These are phyloP conservation scores for Penstemon eatonii DNA, from an alignment of 257 asterid genomes.

Conservation along the genomic window DNA sequence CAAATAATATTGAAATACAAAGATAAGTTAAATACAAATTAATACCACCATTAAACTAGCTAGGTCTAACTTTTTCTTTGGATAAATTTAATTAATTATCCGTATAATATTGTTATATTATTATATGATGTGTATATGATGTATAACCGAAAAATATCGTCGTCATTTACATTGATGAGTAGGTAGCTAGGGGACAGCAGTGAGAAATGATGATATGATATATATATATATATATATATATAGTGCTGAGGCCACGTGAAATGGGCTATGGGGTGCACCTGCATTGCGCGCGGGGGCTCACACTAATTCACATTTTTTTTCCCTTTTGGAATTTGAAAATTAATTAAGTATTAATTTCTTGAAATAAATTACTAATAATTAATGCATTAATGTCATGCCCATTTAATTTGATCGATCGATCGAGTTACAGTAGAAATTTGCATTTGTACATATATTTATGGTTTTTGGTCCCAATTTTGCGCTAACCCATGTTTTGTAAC, in stretches of 20 bases:
- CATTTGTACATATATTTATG: no score
- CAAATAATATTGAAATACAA: no score
- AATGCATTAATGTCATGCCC: no score
- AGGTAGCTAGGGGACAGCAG: slow-evolving; percentile 21
- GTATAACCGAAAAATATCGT: background rate
- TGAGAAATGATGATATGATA: background rate
- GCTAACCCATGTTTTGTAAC: slow-evolving; percentile 25
- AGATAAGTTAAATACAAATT: background rate
- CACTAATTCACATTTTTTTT: background rate
- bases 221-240: no score
- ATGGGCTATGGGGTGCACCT: slow-evolving; percentile 32
- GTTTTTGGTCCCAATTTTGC: slow-evolving; percentile 1
- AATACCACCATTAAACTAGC: no score
- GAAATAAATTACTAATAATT: no score
- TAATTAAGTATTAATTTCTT: background rate
- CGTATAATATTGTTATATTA: no score
- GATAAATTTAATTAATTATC: no score
- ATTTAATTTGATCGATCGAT: no score
- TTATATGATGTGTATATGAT: no score
- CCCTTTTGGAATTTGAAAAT: slow-evolving; percentile 32
- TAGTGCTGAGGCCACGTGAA: slow-evolving; percentile 42
- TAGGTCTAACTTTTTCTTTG: no score
- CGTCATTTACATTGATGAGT: background rate
- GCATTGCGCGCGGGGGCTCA: slow-evolving; percentile 21
- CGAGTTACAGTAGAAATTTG: no score